Percentiles rank a stretch among this genome's conserved stretches.
These are phyloP conservation scores for Raphanus sativus DNA, from an alignment of 345 rosid species.

Conservation along the genomic window DNA sequence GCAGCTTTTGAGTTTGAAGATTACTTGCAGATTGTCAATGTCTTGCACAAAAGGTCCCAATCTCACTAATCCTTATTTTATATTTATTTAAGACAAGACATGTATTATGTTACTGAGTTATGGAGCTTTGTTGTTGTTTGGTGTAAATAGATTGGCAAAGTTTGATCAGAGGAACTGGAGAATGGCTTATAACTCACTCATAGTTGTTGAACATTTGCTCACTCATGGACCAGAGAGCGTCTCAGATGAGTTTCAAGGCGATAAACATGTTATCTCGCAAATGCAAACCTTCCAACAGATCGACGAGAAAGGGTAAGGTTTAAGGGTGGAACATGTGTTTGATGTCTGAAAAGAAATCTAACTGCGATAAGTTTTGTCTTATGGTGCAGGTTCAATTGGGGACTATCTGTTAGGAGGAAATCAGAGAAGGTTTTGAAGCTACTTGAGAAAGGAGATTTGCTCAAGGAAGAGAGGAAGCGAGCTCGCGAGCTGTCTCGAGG, in stretches of 20 bases:
- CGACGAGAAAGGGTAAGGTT: slow-evolving; percentile 75
- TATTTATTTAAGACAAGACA: background rate
- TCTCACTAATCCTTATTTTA: background rate
- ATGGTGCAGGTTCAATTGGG: slow-evolving; percentile 82
- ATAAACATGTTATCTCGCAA: slow-evolving; percentile 51
- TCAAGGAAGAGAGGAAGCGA: slow-evolving; percentile 71
- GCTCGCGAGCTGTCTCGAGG: slow-evolving; percentile 80
- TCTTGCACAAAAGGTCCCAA: slow-evolving; percentile 72
- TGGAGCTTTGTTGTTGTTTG: background rate
- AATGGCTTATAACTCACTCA: slow-evolving; percentile 64
- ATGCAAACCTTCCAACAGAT: slow-evolving; percentile 63
- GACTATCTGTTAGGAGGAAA: slow-evolving; percentile 73
- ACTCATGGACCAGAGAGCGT: slow-evolving; percentile 97
- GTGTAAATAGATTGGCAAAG: slow-evolving; percentile 50
- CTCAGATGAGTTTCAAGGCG: slow-evolving; percentile 69
- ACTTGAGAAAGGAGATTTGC: slow-evolving; percentile 63
- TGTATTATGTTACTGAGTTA: background rate
- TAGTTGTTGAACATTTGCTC: slow-evolving; percentile 73
- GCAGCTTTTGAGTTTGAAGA: slow-evolving; percentile 95
- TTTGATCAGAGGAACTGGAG: slow-evolving; percentile 87
- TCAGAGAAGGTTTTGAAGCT: slow-evolving; percentile 63
- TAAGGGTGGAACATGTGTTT: background rate
- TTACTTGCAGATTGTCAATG: slow-evolving; percentile 71
- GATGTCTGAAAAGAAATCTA: background rate
- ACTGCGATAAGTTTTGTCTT: background rate